Conservation (phyloP, 2,329 filamentous ascomycete genomes). For the Paramyrothecium sp. region DNA sequence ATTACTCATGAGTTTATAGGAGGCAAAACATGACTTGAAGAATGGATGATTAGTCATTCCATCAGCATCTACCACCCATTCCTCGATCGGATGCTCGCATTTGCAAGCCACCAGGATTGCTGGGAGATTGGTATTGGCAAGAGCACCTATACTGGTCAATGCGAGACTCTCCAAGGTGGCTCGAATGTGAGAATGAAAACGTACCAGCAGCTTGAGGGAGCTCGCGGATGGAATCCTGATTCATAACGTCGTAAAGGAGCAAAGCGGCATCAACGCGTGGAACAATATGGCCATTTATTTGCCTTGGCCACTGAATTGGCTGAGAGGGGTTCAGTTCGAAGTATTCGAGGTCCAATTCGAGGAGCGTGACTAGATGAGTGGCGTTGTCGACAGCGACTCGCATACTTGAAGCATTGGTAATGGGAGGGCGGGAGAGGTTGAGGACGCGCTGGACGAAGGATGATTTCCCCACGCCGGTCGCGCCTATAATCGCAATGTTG, state of each 20-base stretch:
- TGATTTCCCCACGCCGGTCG: slow-evolving; percentile 66
- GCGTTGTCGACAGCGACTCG: slow-evolving; percentile 59
- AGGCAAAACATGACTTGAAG: slow-evolving; percentile 68
- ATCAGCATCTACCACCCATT: slow-evolving; percentile 69
- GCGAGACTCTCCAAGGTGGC: slow-evolving; percentile 1
- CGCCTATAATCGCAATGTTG: slow-evolving; percentile 66
- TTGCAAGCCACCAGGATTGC: slow-evolving; percentile 85
- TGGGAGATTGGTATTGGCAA: slow-evolving; percentile 71
- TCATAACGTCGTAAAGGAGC: slow-evolving; percentile 84
- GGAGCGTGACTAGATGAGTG: slow-evolving; percentile 57
- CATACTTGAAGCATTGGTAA: slow-evolving; percentile 52
- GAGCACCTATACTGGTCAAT: slow-evolving; percentile 54
- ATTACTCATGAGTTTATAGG: slow-evolving; percentile 70
- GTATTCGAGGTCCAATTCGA: slow-evolving; percentile 65
- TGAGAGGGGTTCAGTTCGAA: slow-evolving; percentile 58
- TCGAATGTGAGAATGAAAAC: slow-evolving; percentile 5
- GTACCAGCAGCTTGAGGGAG: slow-evolving; percentile 76
- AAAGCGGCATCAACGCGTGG: slow-evolving; percentile 81
- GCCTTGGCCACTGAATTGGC: slow-evolving; percentile 65
- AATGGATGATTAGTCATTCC: slow-evolving; percentile 59
- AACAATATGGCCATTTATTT: slow-evolving; percentile 67
- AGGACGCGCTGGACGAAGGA: slow-evolving; percentile 65
- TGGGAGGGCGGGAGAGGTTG: slow-evolving; percentile 51
- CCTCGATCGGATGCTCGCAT: slow-evolving; percentile 73
- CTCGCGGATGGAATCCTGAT: slow-evolving; percentile 70